A percentile compares a stretch with the other conserved stretches of the same genome.
These are phyloP conservation scores for Pseudonectria foliicola DNA, from an alignment of 2,329 filamentous ascomycete species.

Conservation along the genomic window DNA sequence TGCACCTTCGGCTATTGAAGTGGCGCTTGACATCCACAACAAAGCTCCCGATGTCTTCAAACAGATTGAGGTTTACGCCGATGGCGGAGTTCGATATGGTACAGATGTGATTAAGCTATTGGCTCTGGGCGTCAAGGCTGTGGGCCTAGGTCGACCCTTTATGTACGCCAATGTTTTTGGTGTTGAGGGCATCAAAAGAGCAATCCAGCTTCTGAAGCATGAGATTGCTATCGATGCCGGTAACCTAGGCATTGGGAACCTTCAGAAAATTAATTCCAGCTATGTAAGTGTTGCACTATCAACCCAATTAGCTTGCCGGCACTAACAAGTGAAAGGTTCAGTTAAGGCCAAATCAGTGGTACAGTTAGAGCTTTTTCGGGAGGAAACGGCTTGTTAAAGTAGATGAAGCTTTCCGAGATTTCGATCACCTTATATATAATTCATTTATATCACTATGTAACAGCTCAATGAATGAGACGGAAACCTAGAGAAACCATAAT, in stretches of 20 bases:
- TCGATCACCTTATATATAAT: too few species aligned
- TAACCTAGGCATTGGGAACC: slow-evolving; percentile 34
- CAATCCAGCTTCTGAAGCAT: slow-evolving; percentile 38
- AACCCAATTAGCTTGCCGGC: too few species aligned
- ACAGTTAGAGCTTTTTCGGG: too few species aligned
- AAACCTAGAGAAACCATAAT: too few species aligned
- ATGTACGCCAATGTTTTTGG: slow-evolving; percentile 49
- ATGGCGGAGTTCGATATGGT: slow-evolving; percentile 38
- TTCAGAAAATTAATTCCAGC: slow-evolving; percentile 27
- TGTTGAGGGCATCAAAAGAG: slow-evolving; percentile 38
- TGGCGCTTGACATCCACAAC: slow-evolving; percentile 32
- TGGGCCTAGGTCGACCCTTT: slow-evolving; percentile 41
- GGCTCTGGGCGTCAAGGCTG: slow-evolving; percentile 36
- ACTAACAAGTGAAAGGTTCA: too few species aligned
- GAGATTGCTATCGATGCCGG: slow-evolving; percentile 40
- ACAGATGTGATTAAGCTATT: slow-evolving; percentile 36
- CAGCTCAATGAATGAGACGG: too few species aligned
- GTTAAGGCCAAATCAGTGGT: too few species aligned
- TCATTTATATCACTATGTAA: too few species aligned
- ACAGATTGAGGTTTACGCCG: slow-evolving; percentile 32
- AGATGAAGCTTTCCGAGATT: too few species aligned
- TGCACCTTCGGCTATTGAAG: slow-evolving; percentile 30
- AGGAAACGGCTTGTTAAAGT: too few species aligned
- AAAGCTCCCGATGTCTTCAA: slow-evolving; percentile 31
- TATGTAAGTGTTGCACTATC: slow-evolving; percentile 12